Evolutionary conservation across 163 green algal species (phyloP), one percentile per base, ranked within the genome.

Genomic region (Scenedesmus sp.): DNA sequence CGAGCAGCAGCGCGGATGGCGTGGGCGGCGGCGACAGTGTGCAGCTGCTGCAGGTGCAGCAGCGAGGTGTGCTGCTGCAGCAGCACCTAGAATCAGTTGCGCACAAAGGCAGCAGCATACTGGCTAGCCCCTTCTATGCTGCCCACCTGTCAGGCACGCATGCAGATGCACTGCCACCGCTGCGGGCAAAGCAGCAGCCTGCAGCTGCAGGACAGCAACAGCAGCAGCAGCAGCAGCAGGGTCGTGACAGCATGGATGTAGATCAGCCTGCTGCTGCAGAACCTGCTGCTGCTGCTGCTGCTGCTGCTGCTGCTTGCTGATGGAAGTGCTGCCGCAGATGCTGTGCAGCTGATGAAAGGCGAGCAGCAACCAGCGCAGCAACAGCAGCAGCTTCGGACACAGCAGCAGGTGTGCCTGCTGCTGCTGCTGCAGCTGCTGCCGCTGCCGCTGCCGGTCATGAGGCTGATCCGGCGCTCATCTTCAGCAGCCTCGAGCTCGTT

Each of bases 11-110:
- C 15, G 9, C 26, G 0, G 81, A 70, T 44, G 81, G n/a, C 7
- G 81, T 43, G 20, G 79, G 40, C 33, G 79, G 79, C 18, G 42
- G 81, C n/a, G 79, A 82, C 16, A 49, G 37, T 10, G 26, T 44
- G 37, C 18, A 72, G 20, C 56, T 91, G 40, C 53, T 86, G 40
- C 87, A 87, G 70, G 88, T 88, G n/a, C 88, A 92, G 59, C 81
- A 80, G 59, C 33, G 35, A 0, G 88, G 88, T 35, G 30, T 86
- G 81, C 68, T 92, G 37, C 65, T 92, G 65, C 81, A 79, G 70
- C 81, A 89, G 88, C 88, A 92, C 68, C 12, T 89, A 44, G 44
- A 61, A 24, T 76, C 81, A 0, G 37, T 88, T 10, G 46, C n/a
- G 22, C 37, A 78, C 2, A 24, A 76, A 10, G 42, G 59, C 18